Evolutionary conservation across 495 filamentous ascomycete genomes (phyloP).

Genomic region (Penicillium dipodomyicola): DNA sequence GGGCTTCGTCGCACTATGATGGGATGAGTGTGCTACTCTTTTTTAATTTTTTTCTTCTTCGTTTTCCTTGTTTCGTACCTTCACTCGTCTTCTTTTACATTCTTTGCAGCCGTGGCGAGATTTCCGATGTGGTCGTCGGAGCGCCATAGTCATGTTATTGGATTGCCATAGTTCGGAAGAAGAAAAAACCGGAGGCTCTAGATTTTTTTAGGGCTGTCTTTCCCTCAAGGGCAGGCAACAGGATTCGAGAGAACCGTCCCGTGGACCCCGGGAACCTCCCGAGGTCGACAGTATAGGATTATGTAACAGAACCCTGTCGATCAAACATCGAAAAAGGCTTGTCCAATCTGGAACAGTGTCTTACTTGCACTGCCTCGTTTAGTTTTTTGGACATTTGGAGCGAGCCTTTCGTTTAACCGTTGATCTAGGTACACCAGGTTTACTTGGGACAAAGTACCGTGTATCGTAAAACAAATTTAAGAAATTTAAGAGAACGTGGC

Average conservation of each 20-base stretch:
- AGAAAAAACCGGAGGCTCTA: background rate
- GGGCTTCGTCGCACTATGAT: slow-evolving; percentile 38
- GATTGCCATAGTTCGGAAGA: slow-evolving; percentile 1
- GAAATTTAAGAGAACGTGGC: background rate
- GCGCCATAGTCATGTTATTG: slow-evolving; percentile 30
- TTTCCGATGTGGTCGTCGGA: slow-evolving; percentile 36
- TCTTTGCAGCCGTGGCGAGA: slow-evolving; percentile 36
- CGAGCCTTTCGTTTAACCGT: background rate
- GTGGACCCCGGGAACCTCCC: too few relatives aligned
- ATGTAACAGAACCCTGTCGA: slow-evolving; percentile 31
- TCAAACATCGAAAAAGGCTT: slow-evolving; percentile 30
- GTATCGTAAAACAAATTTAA: background rate
- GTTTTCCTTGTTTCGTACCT: slow-evolving; percentile 26
- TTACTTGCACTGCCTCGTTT: slow-evolving; percentile 21
- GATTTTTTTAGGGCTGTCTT: background rate
- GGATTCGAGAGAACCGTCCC: slow-evolving; percentile 11
- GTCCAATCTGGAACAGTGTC: slow-evolving; percentile 24
- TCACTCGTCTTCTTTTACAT: slow-evolving; percentile 40
- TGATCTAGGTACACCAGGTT: background rate
- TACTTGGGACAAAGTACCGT: too few relatives aligned
- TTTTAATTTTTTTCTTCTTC: background rate
- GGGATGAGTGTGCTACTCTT: slow-evolving; percentile 2
- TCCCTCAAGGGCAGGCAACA: slow-evolving; percentile 21
- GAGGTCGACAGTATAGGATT: slow-evolving; percentile 10
- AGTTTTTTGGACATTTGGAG: background rate